Conservation (phyloP, 2,329 filamentous ascomycete genomes). For the Geosmithia putterillii region DNA sequence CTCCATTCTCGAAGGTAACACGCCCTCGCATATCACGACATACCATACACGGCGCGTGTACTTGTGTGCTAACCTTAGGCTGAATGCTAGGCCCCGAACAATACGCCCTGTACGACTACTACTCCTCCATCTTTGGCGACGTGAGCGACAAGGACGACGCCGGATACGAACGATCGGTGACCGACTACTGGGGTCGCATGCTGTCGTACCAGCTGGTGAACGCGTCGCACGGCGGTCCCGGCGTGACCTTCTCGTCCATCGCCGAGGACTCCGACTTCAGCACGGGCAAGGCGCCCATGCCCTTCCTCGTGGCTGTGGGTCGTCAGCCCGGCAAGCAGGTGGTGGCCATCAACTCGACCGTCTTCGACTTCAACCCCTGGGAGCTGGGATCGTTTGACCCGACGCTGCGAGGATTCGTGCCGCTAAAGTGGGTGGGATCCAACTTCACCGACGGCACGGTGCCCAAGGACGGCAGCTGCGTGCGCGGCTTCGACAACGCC, state of each 20-base stretch:
- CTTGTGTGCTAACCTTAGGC: neutral
- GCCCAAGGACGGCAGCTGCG: conserved; percentile 29
- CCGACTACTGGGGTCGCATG: conserved; percentile 81
- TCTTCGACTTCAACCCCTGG: conserved; percentile 54
- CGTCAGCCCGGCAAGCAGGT: conserved; percentile 29
- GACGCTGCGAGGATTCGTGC: conserved; percentile 46
- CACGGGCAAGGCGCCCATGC: conserved; percentile 29
- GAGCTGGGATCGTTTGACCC: conserved; percentile 55
- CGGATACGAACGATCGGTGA: conserved; percentile 50
- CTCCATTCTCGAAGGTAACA: conserved; percentile 24
- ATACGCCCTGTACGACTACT: conserved; percentile 25
- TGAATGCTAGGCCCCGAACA: conserved; percentile 17
- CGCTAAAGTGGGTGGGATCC: conserved; percentile 47
- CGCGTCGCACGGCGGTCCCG: conserved; percentile 58
- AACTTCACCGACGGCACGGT: conserved; percentile 38
- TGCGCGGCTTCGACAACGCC: conserved; percentile 62
- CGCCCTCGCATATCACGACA: neutral
- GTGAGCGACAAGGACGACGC: conserved; percentile 24
- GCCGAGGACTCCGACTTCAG: conserved; percentile 29
- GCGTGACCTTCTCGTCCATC: conserved; percentile 69
- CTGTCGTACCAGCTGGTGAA: conserved; percentile 81
- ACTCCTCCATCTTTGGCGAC: conserved; percentile 19
- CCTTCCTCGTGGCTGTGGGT: conserved; percentile 35
- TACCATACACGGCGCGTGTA: neutral
- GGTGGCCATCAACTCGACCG: conserved; percentile 41